Evolutionary conservation across 1,284 basidiomycete species (phyloP).

Genomic region (Leccinum ponderosum): DNA sequence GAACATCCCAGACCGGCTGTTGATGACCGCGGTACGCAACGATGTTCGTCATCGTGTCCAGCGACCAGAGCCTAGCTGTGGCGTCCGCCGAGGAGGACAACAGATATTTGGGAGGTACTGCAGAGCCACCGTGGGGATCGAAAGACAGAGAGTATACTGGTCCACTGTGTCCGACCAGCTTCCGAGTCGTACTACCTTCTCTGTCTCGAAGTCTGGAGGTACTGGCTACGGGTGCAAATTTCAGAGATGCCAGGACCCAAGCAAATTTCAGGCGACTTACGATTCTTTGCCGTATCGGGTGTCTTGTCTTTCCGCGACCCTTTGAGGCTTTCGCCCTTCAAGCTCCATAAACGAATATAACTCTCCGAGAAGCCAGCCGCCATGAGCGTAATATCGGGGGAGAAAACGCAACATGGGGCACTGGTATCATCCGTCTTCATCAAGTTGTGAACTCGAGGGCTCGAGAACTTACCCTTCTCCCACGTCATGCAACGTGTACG

Average conservation of each 20-base stretch:
- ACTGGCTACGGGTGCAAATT: slow-evolving; percentile 42
- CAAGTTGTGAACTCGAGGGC: slow-evolving; percentile 5
- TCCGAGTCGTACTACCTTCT: slow-evolving; percentile 81
- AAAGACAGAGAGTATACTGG: slow-evolving; percentile 95
- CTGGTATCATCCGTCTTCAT: slow-evolving; percentile 42
- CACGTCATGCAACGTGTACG: slow-evolving; percentile 90
- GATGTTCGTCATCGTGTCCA: slow-evolving; percentile 93
- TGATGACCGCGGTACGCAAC: slow-evolving; percentile 96
- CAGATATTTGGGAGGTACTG: slow-evolving; percentile 82
- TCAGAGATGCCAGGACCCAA: not conserved
- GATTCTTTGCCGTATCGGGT: slow-evolving; percentile 64
- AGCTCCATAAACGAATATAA: slow-evolving; percentile 92
- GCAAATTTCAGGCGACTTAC: slow-evolving; percentile 43
- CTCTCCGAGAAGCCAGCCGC: slow-evolving; percentile 97
- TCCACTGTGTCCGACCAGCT: slow-evolving; percentile 95
- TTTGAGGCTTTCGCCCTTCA: slow-evolving; percentile 89
- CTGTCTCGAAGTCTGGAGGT: slow-evolving; percentile 73
- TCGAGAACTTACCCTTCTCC: slow-evolving; percentile 73
- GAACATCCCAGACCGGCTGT: slow-evolving; percentile 98
- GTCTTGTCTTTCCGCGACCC: slow-evolving; percentile 78
- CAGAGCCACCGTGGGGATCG: slow-evolving; percentile 88
- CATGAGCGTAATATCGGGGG: slow-evolving; percentile 90
- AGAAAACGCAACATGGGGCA: slow-evolving; percentile 87
- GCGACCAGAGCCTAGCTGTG: slow-evolving; percentile 91
- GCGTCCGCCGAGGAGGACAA: slow-evolving; percentile 94